Evolutionary conservation across 129 eudicot species (phyloP).

Genomic region (Tanacetum coccineum): DNA sequence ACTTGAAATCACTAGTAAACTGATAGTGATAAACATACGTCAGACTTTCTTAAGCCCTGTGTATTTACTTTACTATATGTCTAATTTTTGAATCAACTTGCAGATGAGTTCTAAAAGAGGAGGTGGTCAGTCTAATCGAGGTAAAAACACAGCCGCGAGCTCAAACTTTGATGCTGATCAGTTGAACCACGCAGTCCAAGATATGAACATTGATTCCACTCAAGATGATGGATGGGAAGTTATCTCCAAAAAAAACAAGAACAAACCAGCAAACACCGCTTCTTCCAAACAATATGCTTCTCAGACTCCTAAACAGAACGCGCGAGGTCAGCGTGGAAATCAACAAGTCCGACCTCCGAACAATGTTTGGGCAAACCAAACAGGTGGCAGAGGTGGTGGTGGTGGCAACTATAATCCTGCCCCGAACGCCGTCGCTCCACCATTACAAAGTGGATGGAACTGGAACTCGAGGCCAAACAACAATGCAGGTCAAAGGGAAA

Average conservation of each 20-base stretch:
- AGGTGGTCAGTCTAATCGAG: slow-evolving; percentile 33
- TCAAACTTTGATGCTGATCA: slow-evolving; percentile 35
- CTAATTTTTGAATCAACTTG: slow-evolving; percentile 5
- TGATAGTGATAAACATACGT: neutral
- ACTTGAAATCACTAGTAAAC: slow-evolving; percentile 1
- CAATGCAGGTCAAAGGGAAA: slow-evolving; percentile 15
- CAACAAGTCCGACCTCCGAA: slow-evolving; percentile 38
- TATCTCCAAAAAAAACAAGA: slow-evolving; percentile 44
- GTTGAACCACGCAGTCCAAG: slow-evolving; percentile 39
- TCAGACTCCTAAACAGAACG: slow-evolving; percentile 36
- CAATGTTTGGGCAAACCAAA: slow-evolving; percentile 29
- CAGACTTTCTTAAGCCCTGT: neutral
- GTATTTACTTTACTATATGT: neutral
- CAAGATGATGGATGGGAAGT: slow-evolving; percentile 72
- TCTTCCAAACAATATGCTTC: slow-evolving; percentile 23
- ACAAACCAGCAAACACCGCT: slow-evolving; percentile 34
- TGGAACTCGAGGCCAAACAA: slow-evolving; percentile 48
- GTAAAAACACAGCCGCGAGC: slow-evolving; percentile 20
- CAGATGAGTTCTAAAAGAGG: slow-evolving; percentile 55
- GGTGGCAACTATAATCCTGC: slow-evolving; percentile 12
- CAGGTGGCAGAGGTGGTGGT: slow-evolving; percentile 50
- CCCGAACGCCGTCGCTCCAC: slow-evolving; percentile 43
- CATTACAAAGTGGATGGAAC: slow-evolving; percentile 59
- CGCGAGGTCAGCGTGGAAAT: slow-evolving; percentile 38
- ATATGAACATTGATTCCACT: slow-evolving; percentile 36